A percentile compares a stretch with the other conserved stretches of the same genome.
phyloP scores from a whole-genome alignment of 495 filamentous ascomycete species.

The Trichoderma erinaceum region DNA sequence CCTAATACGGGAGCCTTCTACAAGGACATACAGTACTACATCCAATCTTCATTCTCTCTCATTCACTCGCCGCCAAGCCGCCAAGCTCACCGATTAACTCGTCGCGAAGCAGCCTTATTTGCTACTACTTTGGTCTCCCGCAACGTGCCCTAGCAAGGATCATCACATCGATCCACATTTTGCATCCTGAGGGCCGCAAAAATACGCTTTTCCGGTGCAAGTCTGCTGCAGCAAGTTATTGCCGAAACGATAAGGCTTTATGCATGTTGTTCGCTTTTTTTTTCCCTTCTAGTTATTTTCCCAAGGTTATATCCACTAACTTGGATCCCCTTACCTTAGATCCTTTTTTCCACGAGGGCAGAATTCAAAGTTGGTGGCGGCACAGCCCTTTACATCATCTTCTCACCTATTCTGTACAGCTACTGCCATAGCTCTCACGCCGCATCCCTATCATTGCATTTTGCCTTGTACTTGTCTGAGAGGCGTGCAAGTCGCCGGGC shows the following conservation, averaged over 20 bases:
- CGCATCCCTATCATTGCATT: too few relatives aligned
- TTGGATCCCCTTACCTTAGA: background rate
- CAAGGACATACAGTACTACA: too few relatives aligned
- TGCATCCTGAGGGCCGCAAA: background rate
- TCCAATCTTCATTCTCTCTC: background rate
- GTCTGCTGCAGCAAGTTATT: background rate
- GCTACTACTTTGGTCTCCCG: background rate
- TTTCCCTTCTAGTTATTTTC: background rate
- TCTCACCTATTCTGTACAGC: background rate
- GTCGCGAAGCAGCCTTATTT: background rate
- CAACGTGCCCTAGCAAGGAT: background rate
- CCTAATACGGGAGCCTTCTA: background rate
- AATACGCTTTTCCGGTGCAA: background rate
- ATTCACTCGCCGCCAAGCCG: background rate
- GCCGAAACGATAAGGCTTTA: slow-evolving; percentile 3
- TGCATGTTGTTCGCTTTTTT: background rate
- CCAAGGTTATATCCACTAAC: background rate
- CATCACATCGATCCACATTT: background rate
- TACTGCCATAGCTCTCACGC: too few relatives aligned
- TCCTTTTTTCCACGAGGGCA: background rate
- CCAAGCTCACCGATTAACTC: slow-evolving; percentile 4
- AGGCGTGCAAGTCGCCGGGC: background rate
- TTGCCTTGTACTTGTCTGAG: too few relatives aligned
- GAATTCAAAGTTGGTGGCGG: background rate
- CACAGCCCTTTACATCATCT: background rate